Conservation (phyloP, 2,329 filamentous ascomycete genomes). For the Stagonosporopsis chrysanthemi region DNA sequence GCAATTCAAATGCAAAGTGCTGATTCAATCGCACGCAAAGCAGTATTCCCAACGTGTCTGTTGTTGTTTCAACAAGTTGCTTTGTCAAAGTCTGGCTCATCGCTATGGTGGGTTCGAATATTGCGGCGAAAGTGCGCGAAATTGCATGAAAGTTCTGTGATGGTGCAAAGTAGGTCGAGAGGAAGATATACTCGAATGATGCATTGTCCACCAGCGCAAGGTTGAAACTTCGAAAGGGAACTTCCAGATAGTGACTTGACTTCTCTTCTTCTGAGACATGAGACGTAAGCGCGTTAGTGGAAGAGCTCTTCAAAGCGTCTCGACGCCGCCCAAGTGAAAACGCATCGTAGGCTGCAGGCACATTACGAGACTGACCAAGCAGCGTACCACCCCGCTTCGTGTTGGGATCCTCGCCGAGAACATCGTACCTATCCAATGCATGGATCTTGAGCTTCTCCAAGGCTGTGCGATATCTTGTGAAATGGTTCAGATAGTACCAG, state of each 20-base stretch:
- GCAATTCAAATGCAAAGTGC: slow-evolving; percentile 90
- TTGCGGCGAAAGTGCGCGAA: slow-evolving; percentile 82
- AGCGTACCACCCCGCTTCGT: slow-evolving; percentile 64
- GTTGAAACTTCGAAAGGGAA: slow-evolving; percentile 93
- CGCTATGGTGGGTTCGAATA: slow-evolving; percentile 90
- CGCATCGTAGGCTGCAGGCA: slow-evolving; percentile 76
- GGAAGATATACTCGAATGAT: slow-evolving; percentile 92
- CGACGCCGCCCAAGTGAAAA: slow-evolving; percentile 88
- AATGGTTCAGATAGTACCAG: slow-evolving; percentile 96
- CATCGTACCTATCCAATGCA: slow-evolving; percentile 80
- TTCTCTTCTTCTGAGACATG: slow-evolving; percentile 93
- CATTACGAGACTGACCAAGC: slow-evolving; percentile 40
- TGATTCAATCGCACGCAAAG: slow-evolving; percentile 95
- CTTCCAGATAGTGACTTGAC: slow-evolving; percentile 83
- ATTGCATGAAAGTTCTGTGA: slow-evolving; percentile 77
- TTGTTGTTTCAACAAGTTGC: slow-evolving; percentile 75
- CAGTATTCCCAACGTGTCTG: slow-evolving; percentile 85
- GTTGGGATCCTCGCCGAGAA: slow-evolving; percentile 79
- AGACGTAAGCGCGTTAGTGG: slow-evolving; percentile 79
- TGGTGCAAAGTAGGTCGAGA: slow-evolving; percentile 87
- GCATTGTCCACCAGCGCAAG: slow-evolving; percentile 92
- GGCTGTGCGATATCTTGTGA: slow-evolving; percentile 83
- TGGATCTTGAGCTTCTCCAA: slow-evolving; percentile 87
- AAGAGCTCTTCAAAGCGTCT: slow-evolving; percentile 78
- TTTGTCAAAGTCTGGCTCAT: slow-evolving; percentile 81